Conservation (phyloP, 2,329 filamentous ascomycete species). For the Penicillium sp. region DNA sequence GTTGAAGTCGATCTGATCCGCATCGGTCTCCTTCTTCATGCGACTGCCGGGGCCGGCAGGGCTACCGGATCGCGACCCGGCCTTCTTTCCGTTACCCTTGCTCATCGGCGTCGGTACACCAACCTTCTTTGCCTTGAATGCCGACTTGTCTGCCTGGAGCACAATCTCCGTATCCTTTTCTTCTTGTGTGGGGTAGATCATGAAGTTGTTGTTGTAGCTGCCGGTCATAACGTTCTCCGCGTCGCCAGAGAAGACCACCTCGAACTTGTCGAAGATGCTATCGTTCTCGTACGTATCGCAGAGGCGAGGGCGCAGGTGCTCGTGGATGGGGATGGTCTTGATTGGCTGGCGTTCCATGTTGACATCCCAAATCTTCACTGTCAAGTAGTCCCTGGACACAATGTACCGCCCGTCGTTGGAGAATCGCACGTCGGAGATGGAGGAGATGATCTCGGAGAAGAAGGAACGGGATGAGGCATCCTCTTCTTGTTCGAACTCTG, state of each 20-base stretch:
- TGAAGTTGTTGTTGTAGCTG: conserved; percentile 99
- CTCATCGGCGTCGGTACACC: conserved; percentile 97
- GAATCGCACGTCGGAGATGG: conserved; percentile 97
- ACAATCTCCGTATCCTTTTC: conserved; percentile 97
- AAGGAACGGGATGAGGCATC: conserved; percentile 95
- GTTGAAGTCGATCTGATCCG: conserved; percentile 99
- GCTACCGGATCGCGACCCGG: conserved; percentile 80
- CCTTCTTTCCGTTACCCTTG: conserved; percentile 75
- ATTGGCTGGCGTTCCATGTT: conserved; percentile 98
- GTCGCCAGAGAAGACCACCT: conserved; percentile 97
- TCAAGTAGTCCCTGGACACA: conserved; percentile 93
- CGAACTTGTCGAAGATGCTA: conserved; percentile 99
- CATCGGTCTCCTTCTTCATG: conserved; percentile 99
- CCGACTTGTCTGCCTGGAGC: conserved; percentile 95
- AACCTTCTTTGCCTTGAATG: conserved; percentile 99
- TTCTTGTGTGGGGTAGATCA: conserved; percentile 97
- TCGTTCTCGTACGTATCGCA: conserved; percentile 99
- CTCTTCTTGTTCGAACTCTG: conserved; percentile 98
- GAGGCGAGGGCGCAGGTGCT: conserved; percentile 87
- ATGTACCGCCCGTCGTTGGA: conserved; percentile 96
- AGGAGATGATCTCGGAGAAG: conserved; percentile 99
- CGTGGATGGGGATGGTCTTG: conserved; percentile 98
- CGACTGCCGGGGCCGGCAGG: conserved; percentile 84
- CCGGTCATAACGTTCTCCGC: conserved; percentile 99
- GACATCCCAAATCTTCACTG: conserved; percentile 99